Percentiles rank a stretch among this genome's conserved stretches.
phyloP scores from a whole-genome alignment of 768 basidiomycete genomes.

The Mycena sanguinolenta region DNA sequence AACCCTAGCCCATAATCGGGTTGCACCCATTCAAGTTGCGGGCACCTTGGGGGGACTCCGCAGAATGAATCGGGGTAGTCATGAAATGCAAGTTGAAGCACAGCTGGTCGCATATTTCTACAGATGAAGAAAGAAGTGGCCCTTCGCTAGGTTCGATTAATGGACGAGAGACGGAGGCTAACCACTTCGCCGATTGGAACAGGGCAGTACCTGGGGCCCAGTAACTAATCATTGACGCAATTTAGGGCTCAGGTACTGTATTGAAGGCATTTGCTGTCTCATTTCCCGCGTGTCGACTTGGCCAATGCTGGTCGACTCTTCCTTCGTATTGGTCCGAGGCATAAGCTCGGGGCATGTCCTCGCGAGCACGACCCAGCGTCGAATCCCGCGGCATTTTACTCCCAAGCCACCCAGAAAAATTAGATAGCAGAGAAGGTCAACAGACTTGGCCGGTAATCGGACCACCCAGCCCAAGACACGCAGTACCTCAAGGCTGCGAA shows the following conservation, averaged over 20 bases:
- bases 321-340: background rate
- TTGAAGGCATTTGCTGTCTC: background rate
- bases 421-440: slow-evolving; percentile 17
- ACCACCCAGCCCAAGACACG: background rate
- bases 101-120: no score
- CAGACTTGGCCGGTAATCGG: slow-evolving; percentile 19
- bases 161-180: background rate
- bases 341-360: slow-evolving; percentile 12
- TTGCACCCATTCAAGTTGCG: no score
- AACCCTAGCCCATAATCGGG: no score
- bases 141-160: background rate
- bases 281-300: background rate
- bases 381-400: slow-evolving; percentile 22
- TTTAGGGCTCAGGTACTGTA: background rate
- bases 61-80: no score
- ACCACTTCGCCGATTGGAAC: background rate
- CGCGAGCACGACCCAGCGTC: slow-evolving; percentile 5
- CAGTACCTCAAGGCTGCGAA: slow-evolving; percentile 24
- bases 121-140: no score
- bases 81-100: no score
- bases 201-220: background rate
- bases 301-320: slow-evolving; percentile 1
- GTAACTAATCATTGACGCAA: background rate
- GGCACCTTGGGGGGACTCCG: no score
- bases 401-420: slow-evolving; percentile 2